These are phyloP conservation scores for Heterobasidion annosum DNA, from an alignment of 1,284 basidiomycete species.

Conservation along the genomic window DNA sequence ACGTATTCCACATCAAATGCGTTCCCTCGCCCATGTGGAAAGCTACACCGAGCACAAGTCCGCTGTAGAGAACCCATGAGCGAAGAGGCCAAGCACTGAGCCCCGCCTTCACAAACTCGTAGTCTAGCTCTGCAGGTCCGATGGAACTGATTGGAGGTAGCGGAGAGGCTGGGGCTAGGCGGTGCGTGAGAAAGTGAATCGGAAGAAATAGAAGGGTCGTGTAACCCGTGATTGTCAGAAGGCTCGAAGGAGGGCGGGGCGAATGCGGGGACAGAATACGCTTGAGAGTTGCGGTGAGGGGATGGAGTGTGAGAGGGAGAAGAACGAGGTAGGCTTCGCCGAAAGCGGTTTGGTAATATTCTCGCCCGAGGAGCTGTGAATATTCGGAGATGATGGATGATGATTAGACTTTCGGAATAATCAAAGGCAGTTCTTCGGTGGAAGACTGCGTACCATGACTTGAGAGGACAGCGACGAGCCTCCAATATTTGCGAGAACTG, in stretches of 20 bases:
- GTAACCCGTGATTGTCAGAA: slow-evolving; percentile 50
- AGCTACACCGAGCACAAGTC: slow-evolving; percentile 39
- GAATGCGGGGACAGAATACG: slow-evolving; percentile 33
- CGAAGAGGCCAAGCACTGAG: slow-evolving; percentile 50
- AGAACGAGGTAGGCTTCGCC: slow-evolving; percentile 58
- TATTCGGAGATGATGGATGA: not conserved
- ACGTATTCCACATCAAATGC: slow-evolving; percentile 42
- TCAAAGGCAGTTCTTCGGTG: slow-evolving; percentile 8
- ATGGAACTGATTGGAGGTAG: slow-evolving; percentile 41
- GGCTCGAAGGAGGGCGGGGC: slow-evolving; percentile 31
- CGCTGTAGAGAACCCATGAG: slow-evolving; percentile 51
- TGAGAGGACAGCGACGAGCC: slow-evolving; percentile 57
- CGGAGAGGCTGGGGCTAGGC: slow-evolving; percentile 36
- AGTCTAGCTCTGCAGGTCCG: slow-evolving; percentile 64
- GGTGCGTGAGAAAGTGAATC: slow-evolving; percentile 56
- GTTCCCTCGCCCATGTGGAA: slow-evolving; percentile 54
- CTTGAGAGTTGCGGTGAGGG: slow-evolving; percentile 44
- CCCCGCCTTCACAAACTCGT: slow-evolving; percentile 64
- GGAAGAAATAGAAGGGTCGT: slow-evolving; percentile 42
- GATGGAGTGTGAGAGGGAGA: slow-evolving; percentile 49
- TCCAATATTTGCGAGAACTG: slow-evolving; percentile 55
- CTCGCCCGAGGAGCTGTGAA: slow-evolving; percentile 59
- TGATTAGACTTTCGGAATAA: not conserved
- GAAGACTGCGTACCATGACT: slow-evolving; percentile 43
- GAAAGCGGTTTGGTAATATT: slow-evolving; percentile 67